Evolutionary conservation across 192 early-diverging fungal genomes (phyloP).

Genomic region (Coemansia reversa): DNA sequence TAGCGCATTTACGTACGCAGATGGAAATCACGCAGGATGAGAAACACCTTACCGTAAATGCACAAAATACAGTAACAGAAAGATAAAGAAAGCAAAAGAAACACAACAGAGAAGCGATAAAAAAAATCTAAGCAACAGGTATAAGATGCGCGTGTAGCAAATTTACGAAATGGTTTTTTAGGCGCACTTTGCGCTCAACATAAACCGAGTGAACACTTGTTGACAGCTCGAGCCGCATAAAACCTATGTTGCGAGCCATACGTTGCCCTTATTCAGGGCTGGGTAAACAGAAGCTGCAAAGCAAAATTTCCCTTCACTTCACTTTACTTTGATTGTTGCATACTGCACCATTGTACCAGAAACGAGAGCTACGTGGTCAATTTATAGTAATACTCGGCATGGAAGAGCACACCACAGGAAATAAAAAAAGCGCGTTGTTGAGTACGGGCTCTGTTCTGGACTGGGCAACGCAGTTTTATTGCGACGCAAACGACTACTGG

Average conservation of each 20-base stretch:
- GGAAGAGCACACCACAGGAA: neutral
- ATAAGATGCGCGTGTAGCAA: neutral
- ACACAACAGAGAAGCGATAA: neutral
- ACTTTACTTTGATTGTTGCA: neutral
- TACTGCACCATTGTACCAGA: neutral
- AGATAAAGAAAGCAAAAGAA: neutral
- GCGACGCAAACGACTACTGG: slow-evolving; percentile 31
- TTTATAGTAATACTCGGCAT: neutral
- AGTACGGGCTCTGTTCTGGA: slow-evolving; percentile 17
- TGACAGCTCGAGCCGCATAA: neutral
- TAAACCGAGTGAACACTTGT: neutral
- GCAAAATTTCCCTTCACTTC: neutral
- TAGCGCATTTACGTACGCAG: neutral
- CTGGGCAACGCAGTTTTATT: slow-evolving; percentile 44
- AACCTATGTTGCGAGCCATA: neutral
- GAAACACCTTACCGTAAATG: slow-evolving; percentile 1
- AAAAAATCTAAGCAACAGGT: neutral
- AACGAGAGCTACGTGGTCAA: neutral
- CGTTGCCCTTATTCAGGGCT: neutral
- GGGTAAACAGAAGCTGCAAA: neutral
- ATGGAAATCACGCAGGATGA: neutral
- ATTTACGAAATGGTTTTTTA: neutral
- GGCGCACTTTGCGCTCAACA: neutral
- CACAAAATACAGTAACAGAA: neutral
- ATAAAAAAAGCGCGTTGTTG: slow-evolving; percentile 1